These are phyloP conservation scores for Neophaeococcomyces mojaviensis DNA, from an alignment of 2,329 filamentous ascomycete species.

Conservation along the genomic window DNA sequence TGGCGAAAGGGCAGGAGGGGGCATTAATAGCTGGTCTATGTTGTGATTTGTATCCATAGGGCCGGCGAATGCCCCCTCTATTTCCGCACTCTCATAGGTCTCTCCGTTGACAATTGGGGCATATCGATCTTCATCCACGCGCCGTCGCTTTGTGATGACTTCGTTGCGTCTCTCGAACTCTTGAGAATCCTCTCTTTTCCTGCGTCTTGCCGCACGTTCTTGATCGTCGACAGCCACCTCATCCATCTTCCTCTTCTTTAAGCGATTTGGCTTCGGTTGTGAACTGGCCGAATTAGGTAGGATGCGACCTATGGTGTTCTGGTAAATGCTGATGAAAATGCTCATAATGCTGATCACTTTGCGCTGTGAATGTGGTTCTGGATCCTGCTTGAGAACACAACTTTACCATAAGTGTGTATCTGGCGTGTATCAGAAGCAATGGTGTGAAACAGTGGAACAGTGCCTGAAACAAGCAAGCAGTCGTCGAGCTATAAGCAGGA, in stretches of 20 bases:
- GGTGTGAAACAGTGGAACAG: too few relatives aligned
- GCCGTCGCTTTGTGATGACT: conserved; percentile 13
- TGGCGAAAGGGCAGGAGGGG: conserved; percentile 13
- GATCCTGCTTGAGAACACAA: too few relatives aligned
- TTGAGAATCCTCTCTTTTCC: conserved; percentile 2
- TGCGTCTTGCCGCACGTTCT: not conserved
- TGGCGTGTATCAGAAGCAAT: too few relatives aligned
- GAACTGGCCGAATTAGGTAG: not conserved
- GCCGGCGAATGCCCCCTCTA: not conserved
- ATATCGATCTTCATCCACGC: conserved; percentile 9
- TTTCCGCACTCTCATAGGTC: conserved; percentile 2
- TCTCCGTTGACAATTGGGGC: conserved; percentile 8
- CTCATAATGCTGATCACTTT: not conserved
- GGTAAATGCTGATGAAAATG: conserved; percentile 4
- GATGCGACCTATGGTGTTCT: not conserved
- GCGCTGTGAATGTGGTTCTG: too few relatives aligned
- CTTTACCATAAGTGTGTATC: too few relatives aligned
- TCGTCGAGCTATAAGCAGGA: too few relatives aligned
- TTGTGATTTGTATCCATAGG: not conserved
- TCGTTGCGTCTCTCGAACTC: not conserved
- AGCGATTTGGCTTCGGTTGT: not conserved
- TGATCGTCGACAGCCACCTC: not conserved
- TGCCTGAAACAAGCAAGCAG: too few relatives aligned
- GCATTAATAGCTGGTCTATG: conserved; percentile 17
- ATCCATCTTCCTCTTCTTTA: conserved; percentile 3